Conservation (phyloP, 2,329 filamentous ascomycete genomes). For the Pseudogymnoascus sp. region DNA sequence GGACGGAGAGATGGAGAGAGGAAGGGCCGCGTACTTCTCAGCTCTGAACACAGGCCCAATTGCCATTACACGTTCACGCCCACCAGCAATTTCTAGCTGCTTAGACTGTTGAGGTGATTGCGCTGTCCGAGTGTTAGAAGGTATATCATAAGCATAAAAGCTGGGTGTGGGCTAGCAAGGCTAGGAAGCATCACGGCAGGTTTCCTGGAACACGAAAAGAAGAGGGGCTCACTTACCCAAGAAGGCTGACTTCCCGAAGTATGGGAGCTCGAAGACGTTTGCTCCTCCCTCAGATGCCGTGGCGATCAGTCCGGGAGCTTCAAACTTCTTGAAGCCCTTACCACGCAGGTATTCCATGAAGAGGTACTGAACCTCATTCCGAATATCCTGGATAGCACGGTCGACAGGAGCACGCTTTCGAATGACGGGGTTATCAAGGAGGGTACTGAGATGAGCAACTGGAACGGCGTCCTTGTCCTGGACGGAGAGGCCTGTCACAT, state of each 20-base stretch:
- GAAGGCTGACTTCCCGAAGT: constrained; percentile 78
- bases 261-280: constrained; percentile 83
- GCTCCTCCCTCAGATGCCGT: constrained; percentile 82
- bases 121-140: constrained; percentile 24
- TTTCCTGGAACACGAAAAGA: background rate
- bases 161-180: too few relatives aligned
- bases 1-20: too few relatives aligned
- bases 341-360: constrained; percentile 73
- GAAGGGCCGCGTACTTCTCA: constrained; percentile 48
- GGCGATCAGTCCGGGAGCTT: constrained; percentile 82
- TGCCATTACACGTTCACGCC: constrained; percentile 68
- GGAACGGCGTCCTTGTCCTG: constrained; percentile 50
- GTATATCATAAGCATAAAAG: too few relatives aligned
- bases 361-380: constrained; percentile 39
- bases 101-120: constrained; percentile 83
- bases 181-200: too few relatives aligned
- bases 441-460: constrained; percentile 71
- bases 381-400: constrained; percentile 63
- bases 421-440: constrained; percentile 85
- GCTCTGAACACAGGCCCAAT: constrained; percentile 76
- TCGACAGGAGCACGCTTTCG: constrained; percentile 88
- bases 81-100: constrained; percentile 74
- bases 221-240: constrained; percentile 36
- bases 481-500: constrained; percentile 1
- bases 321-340: constrained; percentile 71